Base-by-base conservation (phyloP, 2,329 filamentous ascomycete genomes). In the Fusarium avenaceum region DNA sequence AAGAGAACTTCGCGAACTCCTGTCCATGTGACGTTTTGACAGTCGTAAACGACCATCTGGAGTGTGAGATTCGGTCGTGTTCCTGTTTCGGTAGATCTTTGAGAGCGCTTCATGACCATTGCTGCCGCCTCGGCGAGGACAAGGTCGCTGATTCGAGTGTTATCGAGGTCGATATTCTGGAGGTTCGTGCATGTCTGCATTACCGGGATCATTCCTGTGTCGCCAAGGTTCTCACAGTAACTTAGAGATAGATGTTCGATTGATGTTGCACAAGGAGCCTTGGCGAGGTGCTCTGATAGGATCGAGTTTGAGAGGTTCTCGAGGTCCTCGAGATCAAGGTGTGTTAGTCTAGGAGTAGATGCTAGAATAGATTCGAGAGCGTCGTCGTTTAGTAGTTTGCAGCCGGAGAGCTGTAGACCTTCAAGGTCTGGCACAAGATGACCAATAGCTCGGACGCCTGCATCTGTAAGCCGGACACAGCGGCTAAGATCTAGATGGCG, bases 271-370 rank as follows among this genome's bases (percentile, higher is more conserved):
- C 93, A 97, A 0, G 93, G 90, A 0, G 93, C 87, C 71, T 88
- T 90, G 47, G 93, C 89, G 9, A 99, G 83, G 64, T 91, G 88
- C 56, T 93, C 86, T 0, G 85, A 86, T 4, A 97, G 81, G 1
- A 93, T 82, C 6, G 82, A 80, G 75, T 98, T 96, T 19, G 91
- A 94, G 15, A 98, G 81, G 28, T 89, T 84, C 7, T 89, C 85
- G 14, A 97, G 84, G 71, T 97, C 94, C 78, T 99, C 96, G 4
- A 98, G 81, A 70, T 98, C 96, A 42, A 99, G 84, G 75, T 96
- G 93, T 0, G 92, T 94, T 19, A 99, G 86, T 7, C 86, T 84
- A 2, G 93, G 92, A 1, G 92, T 88, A 0, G 92, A 92, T 7
- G 89, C 89, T 4, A 98, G 81, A 20, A 98, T 84, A 2, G 88